Conservation (phyloP, 2,329 filamentous ascomycete genomes). For the Cladorrhinum sp. region DNA sequence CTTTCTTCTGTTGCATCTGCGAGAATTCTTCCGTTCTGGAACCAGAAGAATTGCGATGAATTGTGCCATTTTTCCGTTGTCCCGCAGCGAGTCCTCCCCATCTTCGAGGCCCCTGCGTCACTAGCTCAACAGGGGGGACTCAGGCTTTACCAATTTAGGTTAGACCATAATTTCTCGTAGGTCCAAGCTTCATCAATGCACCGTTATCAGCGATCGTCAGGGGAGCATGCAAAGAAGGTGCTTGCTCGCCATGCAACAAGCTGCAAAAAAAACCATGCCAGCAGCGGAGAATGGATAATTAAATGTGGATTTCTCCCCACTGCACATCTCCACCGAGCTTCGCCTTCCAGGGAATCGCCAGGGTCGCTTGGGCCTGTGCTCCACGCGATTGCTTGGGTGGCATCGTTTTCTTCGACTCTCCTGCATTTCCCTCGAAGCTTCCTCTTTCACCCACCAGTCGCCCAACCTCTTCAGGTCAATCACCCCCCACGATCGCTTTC, state of each 20-base stretch:
- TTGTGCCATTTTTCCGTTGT: background rate
- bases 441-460: background rate
- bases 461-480: conserved; percentile 3
- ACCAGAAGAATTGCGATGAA: no score
- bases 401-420: conserved; percentile 6
- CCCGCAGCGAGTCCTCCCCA: background rate
- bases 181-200: conserved; percentile 12
- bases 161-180: background rate
- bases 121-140: conserved; percentile 1
- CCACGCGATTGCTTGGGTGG: conserved; percentile 6
- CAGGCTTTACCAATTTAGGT: background rate
- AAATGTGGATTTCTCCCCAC: conserved; percentile 1
- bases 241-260: background rate
- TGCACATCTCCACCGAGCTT: background rate
- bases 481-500: conserved; percentile 4
- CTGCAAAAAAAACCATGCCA: conserved; percentile 1
- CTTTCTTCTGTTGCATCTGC: background rate
- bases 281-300: conserved; percentile 6
- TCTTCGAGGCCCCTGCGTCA: conserved; percentile 4
- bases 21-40: background rate
- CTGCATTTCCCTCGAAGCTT: background rate
- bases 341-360: conserved; percentile 2
- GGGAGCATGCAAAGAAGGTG: conserved; percentile 1
- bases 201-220: conserved; percentile 19
- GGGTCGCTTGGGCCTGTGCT: background rate